phyloP scores from a whole-genome alignment of 2,329 filamentous ascomycete species.

The Graphilbum ipis-grandicollis region DNA sequence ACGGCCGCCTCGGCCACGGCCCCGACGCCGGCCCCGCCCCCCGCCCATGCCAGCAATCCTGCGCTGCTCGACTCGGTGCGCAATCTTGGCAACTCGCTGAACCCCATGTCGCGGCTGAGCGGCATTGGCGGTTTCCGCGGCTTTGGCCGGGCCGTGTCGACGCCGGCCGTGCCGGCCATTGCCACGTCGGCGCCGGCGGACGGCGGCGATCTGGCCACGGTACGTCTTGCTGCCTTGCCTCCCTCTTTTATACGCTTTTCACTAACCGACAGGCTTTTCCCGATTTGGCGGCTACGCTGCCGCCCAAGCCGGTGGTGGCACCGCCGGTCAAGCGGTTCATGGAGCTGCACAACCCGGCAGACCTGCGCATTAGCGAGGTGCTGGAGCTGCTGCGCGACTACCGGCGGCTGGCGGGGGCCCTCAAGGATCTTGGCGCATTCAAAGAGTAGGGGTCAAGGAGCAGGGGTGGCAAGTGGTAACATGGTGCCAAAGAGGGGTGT shows the following conservation, averaged over 20 bases:
- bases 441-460: constrained; percentile 15
- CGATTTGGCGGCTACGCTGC: constrained; percentile 36
- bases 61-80: constrained; percentile 66
- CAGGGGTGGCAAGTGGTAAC: no score
- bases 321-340: constrained; percentile 59
- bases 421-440: constrained; percentile 47
- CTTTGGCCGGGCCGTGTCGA: constrained; percentile 44
- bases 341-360: constrained; percentile 50
- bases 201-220: constrained; percentile 38
- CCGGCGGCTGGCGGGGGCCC: constrained; percentile 46
- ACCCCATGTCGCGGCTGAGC: constrained; percentile 65
- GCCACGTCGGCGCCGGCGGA: constrained; percentile 17
- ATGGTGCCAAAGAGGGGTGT: no score
- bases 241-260: not conserved
- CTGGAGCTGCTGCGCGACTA: constrained; percentile 58
- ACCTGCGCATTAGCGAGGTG: constrained; percentile 58
- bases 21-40: constrained; percentile 9
- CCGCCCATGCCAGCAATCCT: constrained; percentile 25
- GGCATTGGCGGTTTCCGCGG: constrained; percentile 58
- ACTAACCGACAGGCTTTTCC: constrained; percentile 33
- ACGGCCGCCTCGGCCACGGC: not conserved
- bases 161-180: constrained; percentile 7
- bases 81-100: constrained; percentile 62
- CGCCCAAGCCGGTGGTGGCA: constrained; percentile 39
- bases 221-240: constrained; percentile 17